Percentiles rank a stretch among this genome's conserved stretches.
Conservation (phyloP, 257 asterid genomes). For the Linderniella brevidens region DNA sequence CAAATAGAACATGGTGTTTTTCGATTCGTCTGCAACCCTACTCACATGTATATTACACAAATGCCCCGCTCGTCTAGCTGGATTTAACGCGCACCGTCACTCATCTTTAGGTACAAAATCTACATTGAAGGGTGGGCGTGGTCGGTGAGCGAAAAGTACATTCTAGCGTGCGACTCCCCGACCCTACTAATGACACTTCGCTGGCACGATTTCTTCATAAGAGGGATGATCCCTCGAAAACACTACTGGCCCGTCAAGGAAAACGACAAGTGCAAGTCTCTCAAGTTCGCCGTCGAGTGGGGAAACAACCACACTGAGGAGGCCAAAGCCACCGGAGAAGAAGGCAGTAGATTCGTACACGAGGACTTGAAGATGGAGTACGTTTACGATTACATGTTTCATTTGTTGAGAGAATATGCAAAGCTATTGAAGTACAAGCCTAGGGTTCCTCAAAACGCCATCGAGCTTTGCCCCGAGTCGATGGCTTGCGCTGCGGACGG, state of each 20-base stretch:
- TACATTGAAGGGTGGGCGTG: slow-evolving; percentile 84
- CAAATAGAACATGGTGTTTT: too few species aligned
- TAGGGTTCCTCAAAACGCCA: slow-evolving; percentile 30
- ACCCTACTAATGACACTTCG: slow-evolving; percentile 48
- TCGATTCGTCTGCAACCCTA: too few species aligned
- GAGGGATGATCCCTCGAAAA: slow-evolving; percentile 60
- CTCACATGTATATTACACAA: too few species aligned
- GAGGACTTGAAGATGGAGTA: slow-evolving; percentile 65
- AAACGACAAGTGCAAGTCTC: slow-evolving; percentile 49
- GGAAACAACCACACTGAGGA: slow-evolving; percentile 54
- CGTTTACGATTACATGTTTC: slow-evolving; percentile 64
- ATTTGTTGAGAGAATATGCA: slow-evolving; percentile 57
- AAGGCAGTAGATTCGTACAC: slow-evolving; percentile 61
- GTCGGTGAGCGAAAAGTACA: slow-evolving; percentile 85
- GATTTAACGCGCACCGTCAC: not conserved
- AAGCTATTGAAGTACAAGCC: slow-evolving; percentile 59
- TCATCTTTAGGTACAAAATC: slow-evolving; percentile 53
- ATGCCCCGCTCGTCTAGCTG: too few species aligned
- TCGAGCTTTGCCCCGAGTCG: slow-evolving; percentile 51
- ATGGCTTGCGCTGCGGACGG: slow-evolving; percentile 41
- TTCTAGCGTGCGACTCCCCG: slow-evolving; percentile 74
- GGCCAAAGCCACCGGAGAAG: slow-evolving; percentile 66
- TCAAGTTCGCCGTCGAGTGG: slow-evolving; percentile 76
- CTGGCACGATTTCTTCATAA: slow-evolving; percentile 61
- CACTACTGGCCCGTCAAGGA: slow-evolving; percentile 83